Conservation (phyloP, 495 filamentous ascomycete species). For the Apiosordaria backusii region DNA sequence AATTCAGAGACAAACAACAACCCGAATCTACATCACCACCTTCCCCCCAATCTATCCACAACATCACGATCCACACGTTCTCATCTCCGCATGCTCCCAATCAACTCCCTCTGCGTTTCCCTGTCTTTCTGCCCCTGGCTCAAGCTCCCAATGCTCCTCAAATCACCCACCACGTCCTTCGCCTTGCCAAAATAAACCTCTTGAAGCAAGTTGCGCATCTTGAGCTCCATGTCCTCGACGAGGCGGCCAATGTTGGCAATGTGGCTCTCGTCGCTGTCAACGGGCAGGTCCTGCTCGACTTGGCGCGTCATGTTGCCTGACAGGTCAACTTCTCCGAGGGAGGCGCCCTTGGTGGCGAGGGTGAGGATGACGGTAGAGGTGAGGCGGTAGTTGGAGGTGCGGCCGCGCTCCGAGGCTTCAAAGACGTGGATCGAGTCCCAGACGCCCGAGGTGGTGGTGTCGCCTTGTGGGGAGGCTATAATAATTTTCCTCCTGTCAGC, state of each 20-base stretch:
- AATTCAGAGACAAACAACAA: not conserved
- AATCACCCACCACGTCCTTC: conserved; percentile 96
- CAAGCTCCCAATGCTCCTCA: conserved; percentile 83
- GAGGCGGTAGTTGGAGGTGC: conserved; percentile 92
- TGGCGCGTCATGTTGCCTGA: conserved; percentile 97
- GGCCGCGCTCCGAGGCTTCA: conserved; percentile 85
- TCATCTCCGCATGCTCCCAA: conserved; percentile 60
- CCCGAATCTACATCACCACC: not conserved
- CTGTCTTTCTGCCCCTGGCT: conserved; percentile 82
- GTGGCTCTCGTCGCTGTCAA: conserved; percentile 88
- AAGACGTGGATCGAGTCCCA: conserved; percentile 99
- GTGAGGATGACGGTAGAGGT: conserved; percentile 95
- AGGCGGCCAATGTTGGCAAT: conserved; percentile 92
- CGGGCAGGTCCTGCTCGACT: conserved; percentile 82
- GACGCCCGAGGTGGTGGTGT: conserved; percentile 69
- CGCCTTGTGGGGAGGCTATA: conserved; percentile 36
- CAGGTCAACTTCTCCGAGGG: conserved; percentile 85
- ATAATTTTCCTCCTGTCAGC: conserved; percentile 1
- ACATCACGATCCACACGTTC: not conserved
- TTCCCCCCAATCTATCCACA: not conserved
- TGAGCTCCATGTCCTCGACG: conserved; percentile 99
- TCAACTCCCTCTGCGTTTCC: conserved; percentile 87
- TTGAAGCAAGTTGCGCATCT: conserved; percentile 98
- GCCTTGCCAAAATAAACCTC: conserved; percentile 99
- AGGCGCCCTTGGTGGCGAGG: conserved; percentile 64